These are phyloP conservation scores for Mesostigma viride DNA, from an alignment of 139 green algal species.

Conservation along the genomic window DNA sequence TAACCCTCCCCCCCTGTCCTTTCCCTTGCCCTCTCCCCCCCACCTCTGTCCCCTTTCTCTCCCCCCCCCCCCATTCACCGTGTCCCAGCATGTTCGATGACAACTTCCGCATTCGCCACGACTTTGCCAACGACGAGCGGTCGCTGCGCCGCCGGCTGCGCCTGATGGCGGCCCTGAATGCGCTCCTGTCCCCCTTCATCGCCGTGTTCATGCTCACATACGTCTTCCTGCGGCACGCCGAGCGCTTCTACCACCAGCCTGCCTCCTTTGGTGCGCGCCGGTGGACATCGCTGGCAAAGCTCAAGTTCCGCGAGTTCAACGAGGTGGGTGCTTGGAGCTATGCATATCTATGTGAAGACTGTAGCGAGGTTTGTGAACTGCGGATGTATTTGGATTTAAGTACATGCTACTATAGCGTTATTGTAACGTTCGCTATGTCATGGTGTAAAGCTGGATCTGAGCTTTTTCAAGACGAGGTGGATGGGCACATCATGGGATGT, in stretches of 20 bases:
- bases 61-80: not conserved
- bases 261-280: slow-evolving; percentile 19
- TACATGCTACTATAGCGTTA: too few species aligned
- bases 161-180: slow-evolving; percentile 41
- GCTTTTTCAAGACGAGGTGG: too few species aligned
- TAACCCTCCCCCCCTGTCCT: too few species aligned
- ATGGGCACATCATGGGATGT: too few species aligned
- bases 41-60: not conserved
- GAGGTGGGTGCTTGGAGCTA: slow-evolving; percentile 57
- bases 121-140: slow-evolving; percentile 43
- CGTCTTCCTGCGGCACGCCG: slow-evolving; percentile 86
- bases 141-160: slow-evolving; percentile 46
- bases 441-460: too few species aligned
- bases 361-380: too few species aligned
- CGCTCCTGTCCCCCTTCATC: slow-evolving; percentile 74
- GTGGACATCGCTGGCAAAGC: slow-evolving; percentile 46
- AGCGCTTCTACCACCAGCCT: slow-evolving; percentile 79
- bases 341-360: too few species aligned
- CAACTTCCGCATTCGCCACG: slow-evolving; percentile 47
- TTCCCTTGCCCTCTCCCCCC: too few species aligned
- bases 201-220: slow-evolving; percentile 83
- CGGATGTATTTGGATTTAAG: too few species aligned
- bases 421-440: too few species aligned
- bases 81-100: slow-evolving; percentile 36
- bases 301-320: slow-evolving; percentile 85